Percentiles rank a stretch among this genome's conserved stretches.
These are phyloP conservation scores for Asterochloris sp. DNA, from an alignment of 139 green algal genomes.

Conservation along the genomic window DNA sequence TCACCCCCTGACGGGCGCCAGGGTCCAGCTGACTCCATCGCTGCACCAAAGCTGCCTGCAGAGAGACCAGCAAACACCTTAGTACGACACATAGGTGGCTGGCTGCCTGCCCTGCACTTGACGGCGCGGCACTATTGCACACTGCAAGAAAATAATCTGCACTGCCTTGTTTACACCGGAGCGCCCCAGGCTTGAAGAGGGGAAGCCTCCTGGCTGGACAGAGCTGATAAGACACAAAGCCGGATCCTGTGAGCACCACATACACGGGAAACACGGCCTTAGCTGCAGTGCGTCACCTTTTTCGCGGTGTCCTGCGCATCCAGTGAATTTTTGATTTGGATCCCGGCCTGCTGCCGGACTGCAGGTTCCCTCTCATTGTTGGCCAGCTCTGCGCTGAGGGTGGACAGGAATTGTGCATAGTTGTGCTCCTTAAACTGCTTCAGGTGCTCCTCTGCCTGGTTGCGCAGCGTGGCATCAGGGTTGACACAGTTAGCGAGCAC, in stretches of 20 bases:
- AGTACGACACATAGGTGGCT: too few species aligned
- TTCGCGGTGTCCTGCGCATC: constrained; percentile 65
- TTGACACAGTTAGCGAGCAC: background rate
- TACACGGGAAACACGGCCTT: too few species aligned
- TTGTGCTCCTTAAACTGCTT: constrained; percentile 73
- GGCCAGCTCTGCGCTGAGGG: constrained; percentile 73
- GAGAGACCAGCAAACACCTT: too few species aligned
- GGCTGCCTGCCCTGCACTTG: too few species aligned
- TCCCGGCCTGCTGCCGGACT: constrained; percentile 74
- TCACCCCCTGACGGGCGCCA: background rate
- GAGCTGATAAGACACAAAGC: too few species aligned
- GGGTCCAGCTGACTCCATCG: background rate
- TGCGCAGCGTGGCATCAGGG: constrained; percentile 60
- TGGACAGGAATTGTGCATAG: constrained; percentile 69
- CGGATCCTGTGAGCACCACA: too few species aligned
- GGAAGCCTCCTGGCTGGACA: too few species aligned
- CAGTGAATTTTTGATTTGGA: constrained; percentile 96
- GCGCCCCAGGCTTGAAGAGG: too few species aligned
- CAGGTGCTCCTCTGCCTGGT: constrained; percentile 78
- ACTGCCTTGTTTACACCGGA: too few species aligned
- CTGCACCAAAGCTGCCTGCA: too few species aligned
- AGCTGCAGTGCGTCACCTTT: constrained; percentile 39
- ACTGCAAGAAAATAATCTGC: too few species aligned
- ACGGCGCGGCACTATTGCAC: background rate
- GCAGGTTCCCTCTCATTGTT: constrained; percentile 68